A percentile compares a stretch with the other conserved stretches of the same genome.
Evolutionary conservation across 116 monocot species (phyloP).

Genomic region (Thalassia testudinum): DNA sequence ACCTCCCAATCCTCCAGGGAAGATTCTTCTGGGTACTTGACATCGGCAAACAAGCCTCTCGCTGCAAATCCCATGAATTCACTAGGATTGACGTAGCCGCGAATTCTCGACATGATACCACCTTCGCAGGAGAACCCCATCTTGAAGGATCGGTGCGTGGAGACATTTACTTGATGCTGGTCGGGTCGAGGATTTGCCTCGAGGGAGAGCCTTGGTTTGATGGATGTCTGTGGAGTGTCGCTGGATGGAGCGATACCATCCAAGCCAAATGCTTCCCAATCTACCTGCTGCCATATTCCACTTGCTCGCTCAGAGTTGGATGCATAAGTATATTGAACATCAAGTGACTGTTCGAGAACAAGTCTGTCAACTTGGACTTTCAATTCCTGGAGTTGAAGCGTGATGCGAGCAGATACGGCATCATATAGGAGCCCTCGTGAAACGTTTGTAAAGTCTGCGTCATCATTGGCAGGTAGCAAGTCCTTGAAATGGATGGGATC

Average conservation of each 20-base stretch:
- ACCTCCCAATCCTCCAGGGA: slow-evolving; percentile 8
- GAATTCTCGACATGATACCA: slow-evolving; percentile 45
- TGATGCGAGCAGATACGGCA: slow-evolving; percentile 51
- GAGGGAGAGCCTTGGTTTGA: background rate
- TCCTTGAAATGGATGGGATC: slow-evolving; percentile 75
- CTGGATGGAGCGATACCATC: slow-evolving; percentile 19
- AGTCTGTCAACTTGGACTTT: slow-evolving; percentile 55
- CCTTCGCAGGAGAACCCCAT: slow-evolving; percentile 26
- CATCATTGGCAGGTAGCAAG: slow-evolving; percentile 25
- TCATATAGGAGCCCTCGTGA: slow-evolving; percentile 60
- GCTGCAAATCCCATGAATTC: slow-evolving; percentile 93
- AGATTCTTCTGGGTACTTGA: slow-evolving; percentile 18
- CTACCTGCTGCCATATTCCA: slow-evolving; percentile 60
- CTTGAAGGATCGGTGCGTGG: slow-evolving; percentile 1
- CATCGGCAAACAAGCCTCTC: slow-evolving; percentile 52
- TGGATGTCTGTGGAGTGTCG: slow-evolving; percentile 4
- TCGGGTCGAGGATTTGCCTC: slow-evolving; percentile 1
- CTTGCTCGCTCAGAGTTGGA: slow-evolving; percentile 15
- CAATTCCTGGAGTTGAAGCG: slow-evolving; percentile 36
- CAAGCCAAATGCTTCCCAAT: slow-evolving; percentile 89
- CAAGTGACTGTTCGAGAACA: slow-evolving; percentile 24
- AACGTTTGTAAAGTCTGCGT: slow-evolving; percentile 9
- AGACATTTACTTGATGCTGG: background rate
- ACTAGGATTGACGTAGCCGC: slow-evolving; percentile 48
- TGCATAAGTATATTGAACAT: slow-evolving; percentile 7